These are phyloP conservation scores for Rutstroemia sydowiana DNA, from an alignment of 2,329 filamentous ascomycete species.

Conservation along the genomic window DNA sequence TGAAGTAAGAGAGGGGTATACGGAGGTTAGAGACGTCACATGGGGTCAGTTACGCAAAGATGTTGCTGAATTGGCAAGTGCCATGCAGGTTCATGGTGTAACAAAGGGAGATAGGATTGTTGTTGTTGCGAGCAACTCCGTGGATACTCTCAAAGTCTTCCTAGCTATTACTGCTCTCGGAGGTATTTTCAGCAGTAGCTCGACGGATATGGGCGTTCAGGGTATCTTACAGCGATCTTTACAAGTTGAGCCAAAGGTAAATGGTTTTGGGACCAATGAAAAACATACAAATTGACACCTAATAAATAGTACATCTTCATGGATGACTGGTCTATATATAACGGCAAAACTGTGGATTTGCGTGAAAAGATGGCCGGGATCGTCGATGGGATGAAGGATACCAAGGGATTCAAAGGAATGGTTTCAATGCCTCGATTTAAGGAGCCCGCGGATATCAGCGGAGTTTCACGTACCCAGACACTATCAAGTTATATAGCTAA, in stretches of 20 bases:
- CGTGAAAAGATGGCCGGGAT: constrained; percentile 63
- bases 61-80: constrained; percentile 54
- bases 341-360: constrained; percentile 67
- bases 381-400: constrained; percentile 52
- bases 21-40: constrained; percentile 47
- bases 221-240: constrained; percentile 67
- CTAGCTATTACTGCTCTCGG: constrained; percentile 64
- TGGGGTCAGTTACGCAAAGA: constrained; percentile 59
- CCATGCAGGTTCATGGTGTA: constrained; percentile 60
- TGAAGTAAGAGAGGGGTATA: constrained; percentile 61
- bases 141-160: constrained; percentile 67
- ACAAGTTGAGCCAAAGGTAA: constrained; percentile 64
- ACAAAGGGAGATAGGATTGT: constrained; percentile 67
- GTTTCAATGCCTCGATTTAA: constrained; percentile 61
- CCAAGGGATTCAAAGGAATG: constrained; percentile 53
- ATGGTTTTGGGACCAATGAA: constrained; percentile 7
- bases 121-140: constrained; percentile 65
- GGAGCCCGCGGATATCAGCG: constrained; percentile 49
- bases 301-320: constrained; percentile 61
- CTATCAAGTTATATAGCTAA: constrained; percentile 37
- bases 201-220: constrained; percentile 76
- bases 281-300: neutral
- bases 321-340: constrained; percentile 74
- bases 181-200: constrained; percentile 66
- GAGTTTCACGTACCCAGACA: constrained; percentile 37